A percentile compares a stretch with the other conserved stretches of the same genome.
phyloP scores from a whole-genome alignment of 306 rosid genomes.

The Carpinus viminea region DNA sequence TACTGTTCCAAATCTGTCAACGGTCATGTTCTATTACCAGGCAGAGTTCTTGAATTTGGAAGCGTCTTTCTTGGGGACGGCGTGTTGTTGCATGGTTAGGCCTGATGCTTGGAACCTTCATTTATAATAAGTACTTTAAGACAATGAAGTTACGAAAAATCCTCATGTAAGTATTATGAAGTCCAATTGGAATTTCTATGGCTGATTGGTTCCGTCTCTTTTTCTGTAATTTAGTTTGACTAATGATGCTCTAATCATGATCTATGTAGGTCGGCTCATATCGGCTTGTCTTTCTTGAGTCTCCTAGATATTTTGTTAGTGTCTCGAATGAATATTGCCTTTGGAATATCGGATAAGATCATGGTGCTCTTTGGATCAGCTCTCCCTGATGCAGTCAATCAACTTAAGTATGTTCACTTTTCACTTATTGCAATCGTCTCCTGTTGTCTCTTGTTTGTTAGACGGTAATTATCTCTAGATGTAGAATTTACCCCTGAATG shows the following conservation, averaged over 20 bases:
- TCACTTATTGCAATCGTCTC: constrained; percentile 19
- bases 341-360: constrained; percentile 60
- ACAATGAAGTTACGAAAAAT: constrained; percentile 66
- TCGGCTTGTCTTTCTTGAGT: constrained; percentile 60
- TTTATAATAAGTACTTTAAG: constrained; percentile 63
- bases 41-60: constrained; percentile 73
- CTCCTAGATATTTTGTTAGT: constrained; percentile 60
- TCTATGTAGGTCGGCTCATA: constrained; percentile 61
- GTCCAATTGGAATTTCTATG: constrained; percentile 2
- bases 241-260: constrained; percentile 28
- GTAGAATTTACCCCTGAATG: constrained; percentile 15
- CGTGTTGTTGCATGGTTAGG: constrained; percentile 82
- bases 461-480: neutral
- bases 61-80: constrained; percentile 77
- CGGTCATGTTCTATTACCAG: constrained; percentile 74
- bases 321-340: constrained; percentile 53
- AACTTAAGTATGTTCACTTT: constrained; percentile 62
- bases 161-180: constrained; percentile 58
- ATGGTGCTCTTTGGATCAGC: constrained; percentile 80
- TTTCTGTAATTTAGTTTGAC: constrained; percentile 12
- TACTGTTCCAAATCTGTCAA: constrained; percentile 70
- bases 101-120: constrained; percentile 75
- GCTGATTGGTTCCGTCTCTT: neutral
- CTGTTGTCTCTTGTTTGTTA: neutral
- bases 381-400: constrained; percentile 71